phyloP scores from a whole-genome alignment of 2,329 filamentous ascomycete genomes.

The Ceratocystis smalleyi region DNA sequence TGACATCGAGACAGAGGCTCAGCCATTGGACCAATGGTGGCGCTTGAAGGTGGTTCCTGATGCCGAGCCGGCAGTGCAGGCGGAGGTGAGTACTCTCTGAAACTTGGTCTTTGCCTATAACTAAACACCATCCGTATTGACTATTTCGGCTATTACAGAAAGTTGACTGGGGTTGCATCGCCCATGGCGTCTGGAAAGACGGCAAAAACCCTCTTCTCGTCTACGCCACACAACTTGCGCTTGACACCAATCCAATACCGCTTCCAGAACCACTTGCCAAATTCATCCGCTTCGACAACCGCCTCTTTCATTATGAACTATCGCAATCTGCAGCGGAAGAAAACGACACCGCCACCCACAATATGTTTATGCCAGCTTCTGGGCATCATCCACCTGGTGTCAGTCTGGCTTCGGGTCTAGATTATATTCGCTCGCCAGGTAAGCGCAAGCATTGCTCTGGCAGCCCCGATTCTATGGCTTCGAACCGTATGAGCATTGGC shows the following conservation, averaged over 20 bases:
- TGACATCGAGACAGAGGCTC: conserved; percentile 21
- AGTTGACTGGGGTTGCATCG: conserved; percentile 31
- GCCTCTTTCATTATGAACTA: conserved; percentile 36
- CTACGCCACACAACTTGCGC: conserved; percentile 38
- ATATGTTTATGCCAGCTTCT: not conserved
- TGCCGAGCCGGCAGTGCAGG: conserved; percentile 29
- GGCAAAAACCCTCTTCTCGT: conserved; percentile 32
- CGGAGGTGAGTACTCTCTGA: conserved; percentile 30
- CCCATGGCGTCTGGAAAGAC: conserved; percentile 33
- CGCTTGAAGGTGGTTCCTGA: conserved; percentile 30
- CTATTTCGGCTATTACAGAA: conserved; percentile 25
- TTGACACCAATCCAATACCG: conserved; percentile 24
- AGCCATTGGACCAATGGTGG: conserved; percentile 39
- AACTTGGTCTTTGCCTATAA: not conserved
- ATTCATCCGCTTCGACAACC: conserved; percentile 38
- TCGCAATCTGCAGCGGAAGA: conserved; percentile 18
- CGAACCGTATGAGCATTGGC: conserved; percentile 22
- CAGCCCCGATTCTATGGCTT: conserved; percentile 32
- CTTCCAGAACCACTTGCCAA: conserved; percentile 29
- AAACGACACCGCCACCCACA: not conserved
- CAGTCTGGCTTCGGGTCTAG: not conserved
- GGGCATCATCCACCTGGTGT: not conserved
- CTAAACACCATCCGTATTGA: too few species aligned
- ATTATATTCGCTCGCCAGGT: conserved; percentile 24
- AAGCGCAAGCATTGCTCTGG: conserved; percentile 33